Evolutionary conservation across 2,329 filamentous ascomycete genomes (phyloP).

Genomic region (Pseudophaeomoniella oleicola): DNA sequence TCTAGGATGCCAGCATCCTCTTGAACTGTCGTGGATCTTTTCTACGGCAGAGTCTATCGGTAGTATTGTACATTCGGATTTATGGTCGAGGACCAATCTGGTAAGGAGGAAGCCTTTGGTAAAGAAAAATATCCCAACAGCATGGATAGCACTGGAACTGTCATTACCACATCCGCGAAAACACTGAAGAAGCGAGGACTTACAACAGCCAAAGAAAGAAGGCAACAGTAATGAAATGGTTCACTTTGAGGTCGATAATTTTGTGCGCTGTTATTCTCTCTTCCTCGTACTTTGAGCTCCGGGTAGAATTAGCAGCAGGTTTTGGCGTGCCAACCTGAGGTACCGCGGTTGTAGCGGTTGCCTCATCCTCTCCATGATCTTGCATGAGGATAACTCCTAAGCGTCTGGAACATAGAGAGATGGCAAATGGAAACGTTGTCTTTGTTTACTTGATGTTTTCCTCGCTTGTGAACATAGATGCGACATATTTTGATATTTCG

Average conservation of each 20-base stretch:
- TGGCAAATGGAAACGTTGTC: too few species aligned
- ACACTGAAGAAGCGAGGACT: conserved; percentile 2
- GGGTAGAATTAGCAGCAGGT: background rate
- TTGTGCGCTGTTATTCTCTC: conserved; percentile 2
- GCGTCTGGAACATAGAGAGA: too few species aligned
- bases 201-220: conserved; percentile 13
- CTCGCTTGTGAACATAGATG: too few species aligned
- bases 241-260: conserved; percentile 11
- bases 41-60: conserved; percentile 43
- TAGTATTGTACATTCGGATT: conserved; percentile 53
- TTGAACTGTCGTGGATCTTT: conserved; percentile 26
- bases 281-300: background rate
- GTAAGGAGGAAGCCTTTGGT: conserved; percentile 90
- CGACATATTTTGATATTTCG: too few species aligned
- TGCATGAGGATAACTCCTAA: too few species aligned
- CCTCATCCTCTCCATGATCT: background rate
- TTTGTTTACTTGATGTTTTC: too few species aligned
- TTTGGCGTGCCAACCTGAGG: background rate
- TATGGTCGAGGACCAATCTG: conserved; percentile 62
- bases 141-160: conserved; percentile 48
- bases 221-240: conserved; percentile 10
- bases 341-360: background rate
- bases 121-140: conserved; percentile 75
- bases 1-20: conserved; percentile 92
- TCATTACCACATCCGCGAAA: conserved; percentile 4